Base-by-base conservation (phyloP, 306 rosid genomes). In the Lathyrus sativus region DNA sequence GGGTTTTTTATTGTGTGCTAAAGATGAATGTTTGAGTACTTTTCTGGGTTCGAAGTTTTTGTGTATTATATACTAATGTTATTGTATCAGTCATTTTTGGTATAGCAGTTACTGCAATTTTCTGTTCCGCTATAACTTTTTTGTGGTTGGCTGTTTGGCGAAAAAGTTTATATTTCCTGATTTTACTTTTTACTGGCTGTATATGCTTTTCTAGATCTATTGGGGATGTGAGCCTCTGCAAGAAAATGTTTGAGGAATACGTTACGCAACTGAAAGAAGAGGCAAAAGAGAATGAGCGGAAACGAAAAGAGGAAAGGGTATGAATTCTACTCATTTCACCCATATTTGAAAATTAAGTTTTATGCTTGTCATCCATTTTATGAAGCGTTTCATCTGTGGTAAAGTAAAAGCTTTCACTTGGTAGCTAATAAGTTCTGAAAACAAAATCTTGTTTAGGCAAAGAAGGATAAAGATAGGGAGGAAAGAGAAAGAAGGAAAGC, bases 231-330 rank as follows among this genome's bases (percentile, higher is more conserved):
- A 81, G 70, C 74, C 56, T 74, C 17, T 86, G 98, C 83, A 85
- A 61, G 80, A 87, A 86, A 74, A 54, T 83, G 67, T 89, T 92
- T 79, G 96, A 92, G 79, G 85, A 86, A 48, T 84, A 87, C 79
- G 54, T 89, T 62, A 60, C 72, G 13, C 95, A 89, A 70, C 83
- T 92, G 72, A 87, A 85, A 79, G 98, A 92, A 65, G 88, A 80
- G 75, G 87, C 84, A 68, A 87, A 86, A 72, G 98, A 92, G 78
- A 88, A 49, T 12, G 96, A 89, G 72, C 80, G 85, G 63, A 89
- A 83, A 81, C 81, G 96, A 57, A 87, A 87, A 77, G 98, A 88
- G 73, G 96, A 92, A 60, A 92, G 85, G 96, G 96, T 89, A 87
- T 26, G 75, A 41, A 18, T 68, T 73, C 56, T 80, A 37, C 64